Evolutionary conservation across 2,329 filamentous ascomycete genomes (phyloP).

Genomic region (Hymenotorrendiella dingleyae): DNA sequence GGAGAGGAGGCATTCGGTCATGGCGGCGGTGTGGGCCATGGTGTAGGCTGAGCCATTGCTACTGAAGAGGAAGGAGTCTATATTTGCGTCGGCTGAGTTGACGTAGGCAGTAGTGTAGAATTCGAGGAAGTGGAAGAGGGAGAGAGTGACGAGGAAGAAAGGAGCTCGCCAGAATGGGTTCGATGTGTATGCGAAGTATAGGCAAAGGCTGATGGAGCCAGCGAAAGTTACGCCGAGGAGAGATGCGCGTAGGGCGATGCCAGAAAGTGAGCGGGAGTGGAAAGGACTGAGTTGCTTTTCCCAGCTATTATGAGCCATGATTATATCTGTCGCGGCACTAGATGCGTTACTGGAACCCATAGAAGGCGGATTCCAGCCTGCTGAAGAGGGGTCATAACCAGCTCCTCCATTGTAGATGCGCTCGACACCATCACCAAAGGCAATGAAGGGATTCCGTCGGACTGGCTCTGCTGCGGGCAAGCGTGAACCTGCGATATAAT

Average conservation of each 20-base stretch:
- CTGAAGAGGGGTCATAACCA: too few species aligned
- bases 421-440: too few species aligned
- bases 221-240: constrained; percentile 27
- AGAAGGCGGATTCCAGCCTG: too few species aligned
- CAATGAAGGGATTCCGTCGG: constrained; percentile 8
- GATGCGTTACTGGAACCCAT: too few species aligned
- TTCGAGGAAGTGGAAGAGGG: constrained; percentile 91
- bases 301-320: constrained; percentile 21
- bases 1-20: constrained; percentile 65
- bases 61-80: constrained; percentile 75
- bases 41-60: constrained; percentile 82
- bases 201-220: constrained; percentile 16
- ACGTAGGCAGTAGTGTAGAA: constrained; percentile 84
- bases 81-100: constrained; percentile 68
- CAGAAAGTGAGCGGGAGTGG: constrained; percentile 31
- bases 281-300: constrained; percentile 25
- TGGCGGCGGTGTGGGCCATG: constrained; percentile 70
- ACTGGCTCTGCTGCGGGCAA: background rate
- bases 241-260: constrained; percentile 33
- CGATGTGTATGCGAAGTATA: constrained; percentile 18
- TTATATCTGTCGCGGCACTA: too few species aligned
- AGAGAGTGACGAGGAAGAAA: constrained; percentile 63
- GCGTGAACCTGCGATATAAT: too few species aligned
- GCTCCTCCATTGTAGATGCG: constrained; percentile 2
- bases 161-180: constrained; percentile 50